Evolutionary conservation across 2,329 filamentous ascomycete species (phyloP).

Genomic region (Fusarium verticillioides): DNA sequence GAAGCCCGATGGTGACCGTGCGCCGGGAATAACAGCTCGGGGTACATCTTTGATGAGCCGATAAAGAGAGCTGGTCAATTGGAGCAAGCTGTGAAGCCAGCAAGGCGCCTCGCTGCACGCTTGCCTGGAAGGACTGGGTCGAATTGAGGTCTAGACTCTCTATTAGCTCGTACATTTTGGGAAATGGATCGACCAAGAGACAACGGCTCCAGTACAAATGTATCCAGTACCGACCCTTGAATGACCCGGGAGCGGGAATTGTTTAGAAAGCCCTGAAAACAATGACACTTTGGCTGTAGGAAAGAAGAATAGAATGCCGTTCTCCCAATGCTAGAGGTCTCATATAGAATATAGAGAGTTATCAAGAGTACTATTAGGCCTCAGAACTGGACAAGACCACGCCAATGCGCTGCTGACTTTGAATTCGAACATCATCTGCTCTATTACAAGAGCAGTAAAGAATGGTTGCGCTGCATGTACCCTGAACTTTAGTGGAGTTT

Average conservation of each 20-base stretch:
- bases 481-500: constrained; percentile 2
- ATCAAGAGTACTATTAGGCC: background rate
- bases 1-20: constrained; percentile 16
- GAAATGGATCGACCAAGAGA: constrained; percentile 24
- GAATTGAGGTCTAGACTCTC: constrained; percentile 31
- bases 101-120: background rate
- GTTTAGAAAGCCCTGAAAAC: background rate
- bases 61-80: constrained; percentile 4
- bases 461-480: constrained; percentile 12
- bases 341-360: background rate
- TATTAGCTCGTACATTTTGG: constrained; percentile 13
- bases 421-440: background rate
- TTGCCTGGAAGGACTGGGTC: constrained; percentile 18
- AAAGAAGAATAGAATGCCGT: background rate
- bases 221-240: constrained; percentile 17
- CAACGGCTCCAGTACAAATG: constrained; percentile 17
- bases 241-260: constrained; percentile 5
- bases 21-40: constrained; percentile 31
- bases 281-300: background rate
- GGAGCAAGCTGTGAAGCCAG: background rate
- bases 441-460: background rate
- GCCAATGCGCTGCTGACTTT: background rate
- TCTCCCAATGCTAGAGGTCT: background rate
- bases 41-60: background rate
- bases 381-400: background rate